These are phyloP conservation scores for Oenanthe sinensis DNA, from an alignment of 129 eudicot genomes.

Conservation along the genomic window DNA sequence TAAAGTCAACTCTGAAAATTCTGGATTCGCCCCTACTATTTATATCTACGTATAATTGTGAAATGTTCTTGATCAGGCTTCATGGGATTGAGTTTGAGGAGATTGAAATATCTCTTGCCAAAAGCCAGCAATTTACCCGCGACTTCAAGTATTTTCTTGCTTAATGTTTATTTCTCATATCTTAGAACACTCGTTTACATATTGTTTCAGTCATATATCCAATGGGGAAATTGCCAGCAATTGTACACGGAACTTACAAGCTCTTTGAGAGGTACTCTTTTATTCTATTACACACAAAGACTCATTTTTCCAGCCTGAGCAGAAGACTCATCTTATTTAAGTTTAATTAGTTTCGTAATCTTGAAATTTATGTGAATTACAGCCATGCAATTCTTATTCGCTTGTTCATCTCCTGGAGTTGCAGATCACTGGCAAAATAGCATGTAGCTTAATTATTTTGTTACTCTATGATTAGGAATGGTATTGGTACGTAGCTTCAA, in stretches of 20 bases:
- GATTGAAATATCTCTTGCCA: constrained; percentile 28
- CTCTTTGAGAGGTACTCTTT: constrained; percentile 67
- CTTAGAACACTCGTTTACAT: not conserved
- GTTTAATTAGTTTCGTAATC: no score
- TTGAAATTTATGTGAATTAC: constrained; percentile 13
- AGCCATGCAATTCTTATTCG: constrained; percentile 73
- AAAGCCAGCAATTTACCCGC: constrained; percentile 36
- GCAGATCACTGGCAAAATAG: constrained; percentile 65
- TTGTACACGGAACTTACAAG: constrained; percentile 56
- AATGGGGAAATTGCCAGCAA: constrained; percentile 58
- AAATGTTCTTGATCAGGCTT: constrained; percentile 24
- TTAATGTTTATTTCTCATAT: not conserved
- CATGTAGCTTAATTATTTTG: no score
- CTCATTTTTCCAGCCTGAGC: no score
- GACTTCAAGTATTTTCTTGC: constrained; percentile 26
- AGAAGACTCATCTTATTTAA: no score
- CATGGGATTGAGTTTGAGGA: constrained; percentile 68
- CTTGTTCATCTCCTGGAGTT: constrained; percentile 48
- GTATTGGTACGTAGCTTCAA: no score
- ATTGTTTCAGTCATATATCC: constrained; percentile 56
- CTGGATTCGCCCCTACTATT: no score
- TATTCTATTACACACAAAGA: not conserved
- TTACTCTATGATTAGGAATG: no score
- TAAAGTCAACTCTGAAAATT: no score
- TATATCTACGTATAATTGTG: no score